A percentile compares a stretch with the other conserved stretches of the same genome.
These are phyloP conservation scores for Saccharomyces jurei DNA, from an alignment of 805 yeast genomes.

Conservation along the genomic window DNA sequence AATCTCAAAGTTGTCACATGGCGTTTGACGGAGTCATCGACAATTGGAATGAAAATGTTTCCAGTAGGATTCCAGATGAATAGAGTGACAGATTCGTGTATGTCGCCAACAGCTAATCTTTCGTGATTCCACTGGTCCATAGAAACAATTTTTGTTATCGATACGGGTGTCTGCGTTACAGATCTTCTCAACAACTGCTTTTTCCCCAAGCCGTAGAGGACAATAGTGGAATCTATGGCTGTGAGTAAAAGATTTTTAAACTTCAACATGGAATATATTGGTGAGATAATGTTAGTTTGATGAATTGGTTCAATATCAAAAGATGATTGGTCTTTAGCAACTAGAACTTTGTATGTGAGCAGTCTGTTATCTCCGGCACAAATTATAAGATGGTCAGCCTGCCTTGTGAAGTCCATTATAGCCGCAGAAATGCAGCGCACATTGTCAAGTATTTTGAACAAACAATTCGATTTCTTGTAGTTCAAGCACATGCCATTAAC, in stretches of 20 bases:
- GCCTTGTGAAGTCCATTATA: slow-evolving; percentile 22
- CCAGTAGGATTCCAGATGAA: slow-evolving; percentile 41
- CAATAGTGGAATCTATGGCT: slow-evolving; percentile 45
- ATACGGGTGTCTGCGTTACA: slow-evolving; percentile 36
- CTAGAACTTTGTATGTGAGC: slow-evolving; percentile 13
- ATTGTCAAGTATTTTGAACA: slow-evolving; percentile 2
- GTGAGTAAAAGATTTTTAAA: slow-evolving; percentile 58
- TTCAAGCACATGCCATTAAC: not conserved
- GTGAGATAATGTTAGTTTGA: slow-evolving; percentile 45
- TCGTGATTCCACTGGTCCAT: slow-evolving; percentile 43
- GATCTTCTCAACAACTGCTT: slow-evolving; percentile 71
- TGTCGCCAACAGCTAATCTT: slow-evolving; percentile 65
- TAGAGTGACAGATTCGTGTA: slow-evolving; percentile 54
- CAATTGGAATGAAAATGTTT: slow-evolving; percentile 52
- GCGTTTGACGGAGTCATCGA: slow-evolving; percentile 61
- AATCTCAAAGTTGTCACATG: slow-evolving; percentile 52
- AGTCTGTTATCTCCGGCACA: slow-evolving; percentile 31
- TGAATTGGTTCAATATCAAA: slow-evolving; percentile 45
- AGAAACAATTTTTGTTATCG: slow-evolving; percentile 44
- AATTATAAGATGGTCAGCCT: slow-evolving; percentile 35
- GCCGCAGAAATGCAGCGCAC: slow-evolving; percentile 13
- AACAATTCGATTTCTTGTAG: not conserved
- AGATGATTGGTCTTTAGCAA: slow-evolving; percentile 15
- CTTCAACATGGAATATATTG: slow-evolving; percentile 40
- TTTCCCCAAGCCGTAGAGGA: slow-evolving; percentile 66